Base-by-base conservation (phyloP, 106 monocot species). In the Acorus gramineus region DNA sequence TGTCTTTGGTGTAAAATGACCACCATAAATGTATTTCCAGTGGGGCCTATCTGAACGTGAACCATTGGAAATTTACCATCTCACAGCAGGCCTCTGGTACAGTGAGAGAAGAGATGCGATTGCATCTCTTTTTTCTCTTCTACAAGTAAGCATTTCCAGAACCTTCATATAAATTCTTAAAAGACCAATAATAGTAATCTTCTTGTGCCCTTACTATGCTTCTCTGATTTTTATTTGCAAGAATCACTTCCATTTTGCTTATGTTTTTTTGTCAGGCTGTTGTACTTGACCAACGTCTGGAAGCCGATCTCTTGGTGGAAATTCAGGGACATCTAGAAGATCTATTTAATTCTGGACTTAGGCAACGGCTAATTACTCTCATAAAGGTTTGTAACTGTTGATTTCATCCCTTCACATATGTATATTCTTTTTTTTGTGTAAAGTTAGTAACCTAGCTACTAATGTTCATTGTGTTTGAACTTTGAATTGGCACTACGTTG, bases 1-100 rank as follows among this genome's bases (percentile, higher is more conserved):
- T 28, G 28, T 28, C 28, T 28, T 28, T 28, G 28, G 28, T 28
- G 28, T 28, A 28, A 28, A 28, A 28, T 28, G 28, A 28, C 28
- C 28, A 28, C 28, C 28, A 28, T 0, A 28, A 49, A 11, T 69
- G 47, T 63, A 46, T 58, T 56, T 66, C 3, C 61, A 96, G 95
- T 96, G 95, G 96, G 66, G 72, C 68, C 60, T 96, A 46, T 76
- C 76, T 76, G 96, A 91, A 14, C 76, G 91, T 69, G 85, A 90
- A 71, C 84, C 82, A 56, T 62, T 96, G 63, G 91, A 96, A 71
- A 90, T 90, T 55, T 91, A 71, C 66, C 87, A 78, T 62, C 95
- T 96, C 64, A 85, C 95, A 65, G 82, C 82, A 47, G 90, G 95
- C 28, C 77, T 96, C 43, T 96, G 95, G 95, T 96, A 96, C 77